Evolutionary conservation across 768 basidiomycete genomes (phyloP).

Genomic region (Suillus plorans): DNA sequence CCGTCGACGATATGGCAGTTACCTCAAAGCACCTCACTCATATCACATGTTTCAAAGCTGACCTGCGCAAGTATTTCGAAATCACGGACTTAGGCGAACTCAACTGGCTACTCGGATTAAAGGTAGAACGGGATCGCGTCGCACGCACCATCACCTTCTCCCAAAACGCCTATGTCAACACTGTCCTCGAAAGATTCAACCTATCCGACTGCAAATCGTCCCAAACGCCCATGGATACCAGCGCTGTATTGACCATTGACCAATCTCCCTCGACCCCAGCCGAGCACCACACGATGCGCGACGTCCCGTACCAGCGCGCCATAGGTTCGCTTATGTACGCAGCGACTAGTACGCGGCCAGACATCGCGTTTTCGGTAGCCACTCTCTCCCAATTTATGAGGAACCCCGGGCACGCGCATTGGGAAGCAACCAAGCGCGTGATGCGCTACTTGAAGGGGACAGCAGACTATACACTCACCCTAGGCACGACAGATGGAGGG

Average conservation of each 20-base stretch:
- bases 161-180: too few relatives aligned
- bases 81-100: too few relatives aligned
- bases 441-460: constrained; percentile 14
- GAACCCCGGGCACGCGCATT: not conserved
- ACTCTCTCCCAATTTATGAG: not conserved
- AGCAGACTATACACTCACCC: not conserved
- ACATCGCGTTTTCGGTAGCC: constrained; percentile 31
- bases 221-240: not conserved
- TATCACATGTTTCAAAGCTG: too few relatives aligned
- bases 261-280: not conserved
- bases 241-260: not conserved
- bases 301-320: constrained; percentile 24
- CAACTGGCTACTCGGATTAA: too few relatives aligned
- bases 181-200: too few relatives aligned
- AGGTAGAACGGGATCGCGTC: too few relatives aligned
- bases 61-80: too few relatives aligned
- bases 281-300: not conserved
- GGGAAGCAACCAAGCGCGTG: constrained; percentile 11
- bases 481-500: not conserved
- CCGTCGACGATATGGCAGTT: too few relatives aligned
- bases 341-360: constrained; percentile 32
- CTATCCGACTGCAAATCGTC: too few relatives aligned
- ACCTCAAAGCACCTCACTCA: too few relatives aligned
- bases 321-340: constrained; percentile 36
- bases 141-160: too few relatives aligned